Evolutionary conservation across 2,329 filamentous ascomycete genomes (phyloP).

Genomic region (Lecanoromycetidae sp.): DNA sequence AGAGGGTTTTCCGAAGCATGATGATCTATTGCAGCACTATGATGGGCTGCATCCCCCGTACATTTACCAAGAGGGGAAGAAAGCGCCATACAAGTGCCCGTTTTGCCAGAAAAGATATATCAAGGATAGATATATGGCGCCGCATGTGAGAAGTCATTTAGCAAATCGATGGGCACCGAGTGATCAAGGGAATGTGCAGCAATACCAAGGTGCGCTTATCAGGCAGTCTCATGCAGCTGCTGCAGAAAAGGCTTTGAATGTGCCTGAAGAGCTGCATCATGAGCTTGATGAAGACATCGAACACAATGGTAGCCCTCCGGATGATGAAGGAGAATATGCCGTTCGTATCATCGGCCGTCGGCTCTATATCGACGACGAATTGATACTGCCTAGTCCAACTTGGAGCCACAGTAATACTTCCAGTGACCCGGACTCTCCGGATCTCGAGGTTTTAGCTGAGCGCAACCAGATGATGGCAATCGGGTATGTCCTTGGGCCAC

Average conservation of each 20-base stretch:
- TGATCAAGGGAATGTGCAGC: not conserved
- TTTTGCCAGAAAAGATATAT: constrained; percentile 2
- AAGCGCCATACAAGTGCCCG: constrained; percentile 2
- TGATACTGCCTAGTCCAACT: not conserved
- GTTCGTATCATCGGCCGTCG: not conserved
- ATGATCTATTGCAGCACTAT: not conserved
- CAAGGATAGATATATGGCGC: not conserved
- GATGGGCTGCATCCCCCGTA: not conserved
- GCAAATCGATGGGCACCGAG: not conserved
- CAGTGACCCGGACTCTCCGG: not conserved
- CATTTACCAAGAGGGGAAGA: not conserved
- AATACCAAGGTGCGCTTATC: not conserved
- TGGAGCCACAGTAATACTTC: not conserved
- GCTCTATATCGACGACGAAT: not conserved
- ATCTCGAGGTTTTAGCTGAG: too few relatives aligned
- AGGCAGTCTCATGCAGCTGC: not conserved
- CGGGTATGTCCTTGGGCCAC: not conserved
- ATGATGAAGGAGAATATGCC: not conserved
- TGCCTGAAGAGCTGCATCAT: not conserved
- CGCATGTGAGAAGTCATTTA: constrained; percentile 3
- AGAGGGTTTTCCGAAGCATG: not conserved
- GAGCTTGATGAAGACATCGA: not conserved
- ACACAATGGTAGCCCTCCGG: too few relatives aligned
- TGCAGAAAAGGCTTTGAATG: not conserved
- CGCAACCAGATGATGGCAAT: not conserved